phyloP scores from a whole-genome alignment of 2,329 filamentous ascomycete genomes.

The Colletotrichum liaoningense region DNA sequence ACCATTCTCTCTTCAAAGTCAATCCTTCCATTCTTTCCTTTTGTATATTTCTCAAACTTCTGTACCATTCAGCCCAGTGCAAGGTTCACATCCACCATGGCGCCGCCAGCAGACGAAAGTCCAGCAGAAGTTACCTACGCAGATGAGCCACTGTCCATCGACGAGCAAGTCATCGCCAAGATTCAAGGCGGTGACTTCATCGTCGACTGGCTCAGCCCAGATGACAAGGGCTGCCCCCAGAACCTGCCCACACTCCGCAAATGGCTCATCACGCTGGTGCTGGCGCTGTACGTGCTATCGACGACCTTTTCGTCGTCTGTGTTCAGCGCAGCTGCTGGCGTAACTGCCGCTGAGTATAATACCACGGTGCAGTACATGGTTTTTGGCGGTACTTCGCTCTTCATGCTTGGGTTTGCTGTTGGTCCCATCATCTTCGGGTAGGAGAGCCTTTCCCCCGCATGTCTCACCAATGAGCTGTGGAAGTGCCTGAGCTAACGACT shows the following conservation, averaged over 20 bases:
- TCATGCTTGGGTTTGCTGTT: constrained; percentile 57
- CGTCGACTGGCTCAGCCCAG: constrained; percentile 1
- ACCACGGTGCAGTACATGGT: constrained; percentile 43
- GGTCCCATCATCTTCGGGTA: constrained; percentile 53
- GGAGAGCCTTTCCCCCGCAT: not conserved
- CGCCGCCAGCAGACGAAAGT: not conserved
- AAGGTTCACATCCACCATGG: not conserved
- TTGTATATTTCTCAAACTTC: not conserved
- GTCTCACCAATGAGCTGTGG: not conserved
- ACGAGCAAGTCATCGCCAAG: not conserved
- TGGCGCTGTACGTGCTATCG: not conserved
- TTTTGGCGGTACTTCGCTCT: constrained; percentile 54
- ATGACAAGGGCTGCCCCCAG: constrained; percentile 2
- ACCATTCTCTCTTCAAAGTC: not conserved
- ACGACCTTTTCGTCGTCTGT: constrained; percentile 17
- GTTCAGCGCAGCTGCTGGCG: constrained; percentile 34
- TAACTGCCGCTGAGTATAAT: constrained; percentile 52
- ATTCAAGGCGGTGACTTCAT: constrained; percentile 11
- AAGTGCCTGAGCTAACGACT: not conserved
- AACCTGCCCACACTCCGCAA: constrained; percentile 25
- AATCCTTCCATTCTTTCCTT: not conserved
- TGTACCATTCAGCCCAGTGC: not conserved
- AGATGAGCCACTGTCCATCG: not conserved
- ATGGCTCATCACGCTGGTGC: not conserved
- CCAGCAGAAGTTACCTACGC: not conserved